Conservation (phyloP, 345 rosid species). For the Aurinia saxatilis region DNA sequence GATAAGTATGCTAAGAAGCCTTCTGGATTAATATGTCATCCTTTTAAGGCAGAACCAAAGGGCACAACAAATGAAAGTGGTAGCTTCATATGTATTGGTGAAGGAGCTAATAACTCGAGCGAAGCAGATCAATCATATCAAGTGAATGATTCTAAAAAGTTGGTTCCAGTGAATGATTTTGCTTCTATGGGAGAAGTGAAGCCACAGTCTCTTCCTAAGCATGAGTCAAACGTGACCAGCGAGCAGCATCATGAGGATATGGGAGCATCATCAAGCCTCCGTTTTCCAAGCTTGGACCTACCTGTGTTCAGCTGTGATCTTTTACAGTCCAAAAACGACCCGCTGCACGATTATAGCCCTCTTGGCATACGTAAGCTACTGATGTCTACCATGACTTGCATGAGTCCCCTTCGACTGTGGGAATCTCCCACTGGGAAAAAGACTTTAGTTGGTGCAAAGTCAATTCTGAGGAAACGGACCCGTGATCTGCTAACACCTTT, state of each 20-base stretch:
- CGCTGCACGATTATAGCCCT: slow-evolving; percentile 89
- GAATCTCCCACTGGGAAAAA: slow-evolving; percentile 87
- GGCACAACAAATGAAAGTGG: slow-evolving; percentile 29
- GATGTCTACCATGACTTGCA: slow-evolving; percentile 81
- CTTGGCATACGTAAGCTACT: slow-evolving; percentile 93
- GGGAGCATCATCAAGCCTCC: slow-evolving; percentile 74
- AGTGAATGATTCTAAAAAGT: slow-evolving; percentile 46
- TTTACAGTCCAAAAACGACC: slow-evolving; percentile 60
- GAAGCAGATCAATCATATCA: slow-evolving; percentile 45
- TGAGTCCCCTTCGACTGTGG: slow-evolving; percentile 88
- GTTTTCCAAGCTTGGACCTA: slow-evolving; percentile 85
- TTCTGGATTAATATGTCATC: slow-evolving; percentile 33
- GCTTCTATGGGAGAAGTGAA: slow-evolving; percentile 35
- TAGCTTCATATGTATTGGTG: slow-evolving; percentile 48
- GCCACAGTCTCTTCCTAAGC: slow-evolving; percentile 36
- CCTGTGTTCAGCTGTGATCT: slow-evolving; percentile 92
- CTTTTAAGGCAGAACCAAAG: slow-evolving; percentile 45
- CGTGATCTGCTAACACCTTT: slow-evolving; percentile 87
- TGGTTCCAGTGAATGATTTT: slow-evolving; percentile 62
- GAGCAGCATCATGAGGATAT: slow-evolving; percentile 41
- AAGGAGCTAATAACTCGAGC: slow-evolving; percentile 21
- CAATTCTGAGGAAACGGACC: slow-evolving; percentile 75
- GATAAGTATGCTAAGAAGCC: slow-evolving; percentile 41
- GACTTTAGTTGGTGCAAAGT: slow-evolving; percentile 74
- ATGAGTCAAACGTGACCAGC: slow-evolving; percentile 22